Conservation (phyloP, 768 basidiomycete genomes). For the Leccinum imitatum region DNA sequence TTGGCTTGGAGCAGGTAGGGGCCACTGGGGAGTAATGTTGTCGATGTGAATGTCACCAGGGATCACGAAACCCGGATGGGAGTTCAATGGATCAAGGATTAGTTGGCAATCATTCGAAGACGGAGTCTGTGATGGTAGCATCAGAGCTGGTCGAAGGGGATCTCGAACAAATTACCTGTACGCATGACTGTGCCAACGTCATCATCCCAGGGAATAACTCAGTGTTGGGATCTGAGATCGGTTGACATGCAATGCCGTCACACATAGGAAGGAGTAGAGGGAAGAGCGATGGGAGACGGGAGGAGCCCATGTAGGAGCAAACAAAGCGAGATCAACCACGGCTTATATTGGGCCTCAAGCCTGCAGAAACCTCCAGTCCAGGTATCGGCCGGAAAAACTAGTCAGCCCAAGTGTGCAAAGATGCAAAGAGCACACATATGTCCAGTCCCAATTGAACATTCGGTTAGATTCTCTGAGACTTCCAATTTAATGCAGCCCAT, state of each 20-base stretch:
- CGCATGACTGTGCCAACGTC: neutral
- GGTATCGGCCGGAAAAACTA: neutral
- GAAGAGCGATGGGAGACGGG: neutral
- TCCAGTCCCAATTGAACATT: neutral
- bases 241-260: neutral
- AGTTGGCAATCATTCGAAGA: neutral
- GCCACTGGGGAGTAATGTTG: neutral
- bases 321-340: neutral
- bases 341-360: neutral
- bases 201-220: neutral
- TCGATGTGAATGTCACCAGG: neutral
- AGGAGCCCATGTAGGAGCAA: neutral
- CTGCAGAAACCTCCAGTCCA: neutral
- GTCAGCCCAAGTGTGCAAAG: neutral
- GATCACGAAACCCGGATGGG: neutral
- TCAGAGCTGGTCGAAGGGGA: neutral
- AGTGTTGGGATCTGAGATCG: neutral
- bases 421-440: neutral
- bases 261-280: neutral
- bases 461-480: neutral
- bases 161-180: constrained; percentile 1
- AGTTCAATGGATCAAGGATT: neutral
- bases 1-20: neutral
- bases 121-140: neutral
- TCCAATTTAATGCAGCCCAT: neutral